These are phyloP conservation scores for Gaultheria prostrata DNA, from an alignment of 148 eudicot species.

Conservation along the genomic window DNA sequence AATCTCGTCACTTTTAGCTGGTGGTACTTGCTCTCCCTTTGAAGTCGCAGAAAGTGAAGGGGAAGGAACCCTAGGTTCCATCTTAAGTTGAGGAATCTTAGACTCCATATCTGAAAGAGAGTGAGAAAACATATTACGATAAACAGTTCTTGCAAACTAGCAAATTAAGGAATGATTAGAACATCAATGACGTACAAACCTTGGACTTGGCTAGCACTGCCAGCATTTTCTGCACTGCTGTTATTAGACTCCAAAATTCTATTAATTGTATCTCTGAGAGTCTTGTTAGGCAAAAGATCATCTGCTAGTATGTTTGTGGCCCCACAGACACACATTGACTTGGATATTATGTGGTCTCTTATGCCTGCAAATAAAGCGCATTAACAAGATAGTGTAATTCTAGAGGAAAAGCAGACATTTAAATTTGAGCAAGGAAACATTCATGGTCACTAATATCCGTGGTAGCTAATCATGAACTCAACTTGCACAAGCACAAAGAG, in stretches of 20 bases:
- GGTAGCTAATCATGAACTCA: background rate
- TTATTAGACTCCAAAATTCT: conserved; percentile 76
- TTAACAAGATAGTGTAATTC: background rate
- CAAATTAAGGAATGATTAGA: background rate
- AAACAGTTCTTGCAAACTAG: background rate
- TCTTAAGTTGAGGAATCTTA: conserved; percentile 22
- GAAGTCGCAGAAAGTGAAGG: conserved; percentile 79
- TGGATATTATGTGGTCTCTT: conserved; percentile 78
- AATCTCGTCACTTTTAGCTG: conserved; percentile 38
- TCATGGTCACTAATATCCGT: background rate
- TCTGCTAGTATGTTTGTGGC: conserved; percentile 77
- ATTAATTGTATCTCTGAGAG: conserved; percentile 75
- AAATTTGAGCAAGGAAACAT: background rate
- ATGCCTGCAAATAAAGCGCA: conserved; percentile 53
- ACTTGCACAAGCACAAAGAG: background rate
- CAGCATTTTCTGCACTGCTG: conserved; percentile 50
- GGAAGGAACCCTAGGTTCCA: conserved; percentile 37
- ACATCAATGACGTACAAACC: conserved; percentile 36
- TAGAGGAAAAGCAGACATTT: background rate
- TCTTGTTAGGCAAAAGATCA: conserved; percentile 82
- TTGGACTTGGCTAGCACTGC: conserved; percentile 68
- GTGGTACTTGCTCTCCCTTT: conserved; percentile 51
- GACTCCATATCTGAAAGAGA: conserved; percentile 69
- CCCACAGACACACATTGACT: conserved; percentile 82
- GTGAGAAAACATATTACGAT: background rate